Base-by-base conservation (phyloP, 306 rosid genomes). In the Dalbergia cochinchinensis region DNA sequence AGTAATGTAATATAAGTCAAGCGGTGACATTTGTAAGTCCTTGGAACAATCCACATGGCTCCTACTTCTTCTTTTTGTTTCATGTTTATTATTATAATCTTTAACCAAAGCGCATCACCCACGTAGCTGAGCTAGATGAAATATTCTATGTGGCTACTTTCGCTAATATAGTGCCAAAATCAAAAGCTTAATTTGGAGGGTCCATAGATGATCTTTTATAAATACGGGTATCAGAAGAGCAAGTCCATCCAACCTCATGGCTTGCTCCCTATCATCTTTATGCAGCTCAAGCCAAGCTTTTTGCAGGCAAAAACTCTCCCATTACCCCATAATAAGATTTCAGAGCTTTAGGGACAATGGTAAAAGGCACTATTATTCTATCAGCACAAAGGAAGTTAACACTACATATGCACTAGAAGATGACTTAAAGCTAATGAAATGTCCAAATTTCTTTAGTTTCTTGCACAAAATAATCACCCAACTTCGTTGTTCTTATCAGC, bases 321-420 rank as follows among this genome's bases (percentile, higher is more conserved):
- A 59, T 60, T 78, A 77, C 59, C 74, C 87, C 35, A 77, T 51
- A 48, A 82, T 85, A 45, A 88, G 78, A 76, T 80, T 80, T 65
- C 87, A 88, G 58, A 57, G 67, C 64, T 77, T 59, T 59, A 41
- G 78, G 35, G 87, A 80, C 55, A 62, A 80, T 69, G 91, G 91
- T 88, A 85, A 72, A 19, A 8, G 1, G 60, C 47, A 39, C 71
- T 7, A 26, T 37, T 61, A 11, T 57, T 8, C 18, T 58, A 60
- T 61, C 12, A 34, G 35, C 69, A 50, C 62, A 76, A 44, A 16
- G 64, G 57, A 80, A 41, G 60, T 8, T 39, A 1, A 20, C 70
- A 58, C 1, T 31, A 8, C 11, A 15, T 18, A 44, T 16, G 54
- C 45, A 10, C 22, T 66, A 26, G 60, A 55, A 72, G 8, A 55